These are phyloP conservation scores for Magnaporthiopsis incrustans DNA, from an alignment of 2,329 filamentous ascomycete species.

Conservation along the genomic window DNA sequence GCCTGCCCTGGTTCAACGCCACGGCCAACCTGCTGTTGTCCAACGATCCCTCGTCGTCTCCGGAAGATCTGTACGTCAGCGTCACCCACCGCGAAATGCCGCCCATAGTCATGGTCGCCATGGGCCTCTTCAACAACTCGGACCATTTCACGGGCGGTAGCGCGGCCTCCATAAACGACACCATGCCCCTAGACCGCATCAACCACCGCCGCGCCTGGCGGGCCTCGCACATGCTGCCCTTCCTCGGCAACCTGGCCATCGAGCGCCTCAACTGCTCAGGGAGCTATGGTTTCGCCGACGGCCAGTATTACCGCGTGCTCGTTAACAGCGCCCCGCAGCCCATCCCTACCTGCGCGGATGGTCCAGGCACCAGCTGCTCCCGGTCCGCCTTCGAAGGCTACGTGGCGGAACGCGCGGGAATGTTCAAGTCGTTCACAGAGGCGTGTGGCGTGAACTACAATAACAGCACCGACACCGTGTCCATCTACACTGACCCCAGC, in stretches of 20 bases:
- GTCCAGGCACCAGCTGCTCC: slow-evolving; percentile 36
- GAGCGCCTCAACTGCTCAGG: slow-evolving; percentile 54
- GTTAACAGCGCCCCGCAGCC: slow-evolving; percentile 36
- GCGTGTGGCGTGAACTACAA: slow-evolving; percentile 27
- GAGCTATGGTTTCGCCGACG: slow-evolving; percentile 45
- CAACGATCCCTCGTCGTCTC: slow-evolving; percentile 12
- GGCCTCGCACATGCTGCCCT: slow-evolving; percentile 55
- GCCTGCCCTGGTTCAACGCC: slow-evolving; percentile 60
- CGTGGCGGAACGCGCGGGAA: slow-evolving; percentile 26
- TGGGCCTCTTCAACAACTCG: slow-evolving; percentile 65
- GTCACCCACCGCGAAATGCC: slow-evolving; percentile 65
- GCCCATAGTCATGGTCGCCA: slow-evolving; percentile 56
- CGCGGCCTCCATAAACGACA: slow-evolving; percentile 45
- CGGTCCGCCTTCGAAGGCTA: slow-evolving; percentile 29
- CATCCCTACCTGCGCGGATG: slow-evolving; percentile 32
- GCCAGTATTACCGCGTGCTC: slow-evolving; percentile 39
- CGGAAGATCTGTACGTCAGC: slow-evolving; percentile 50
- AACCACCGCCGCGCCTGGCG: slow-evolving; percentile 58
- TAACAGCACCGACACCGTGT: slow-evolving; percentile 26
- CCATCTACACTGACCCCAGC: slow-evolving; percentile 20
- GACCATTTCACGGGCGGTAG: slow-evolving; percentile 36
- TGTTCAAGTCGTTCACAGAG: slow-evolving; percentile 32
- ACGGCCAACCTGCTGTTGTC: slow-evolving; percentile 41
- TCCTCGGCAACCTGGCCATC: slow-evolving; percentile 58
- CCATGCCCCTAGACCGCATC: slow-evolving; percentile 55